Evolutionary conservation across 768 basidiomycete species (phyloP).

Genomic region (Mycena amicta): DNA sequence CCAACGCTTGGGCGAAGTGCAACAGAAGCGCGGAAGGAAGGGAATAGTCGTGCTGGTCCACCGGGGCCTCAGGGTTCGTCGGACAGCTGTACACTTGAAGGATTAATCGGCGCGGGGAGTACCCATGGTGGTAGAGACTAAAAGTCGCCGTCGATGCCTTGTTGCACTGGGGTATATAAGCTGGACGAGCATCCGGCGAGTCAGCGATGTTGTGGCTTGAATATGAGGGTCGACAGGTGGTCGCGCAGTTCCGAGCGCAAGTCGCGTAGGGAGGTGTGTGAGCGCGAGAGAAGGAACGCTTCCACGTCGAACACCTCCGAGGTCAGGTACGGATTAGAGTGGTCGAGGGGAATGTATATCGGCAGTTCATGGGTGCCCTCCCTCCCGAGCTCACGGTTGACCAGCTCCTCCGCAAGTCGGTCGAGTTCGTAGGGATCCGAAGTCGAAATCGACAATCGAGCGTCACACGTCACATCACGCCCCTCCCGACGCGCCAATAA

Average conservation of each 20-base stretch:
- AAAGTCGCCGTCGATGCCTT: too few species aligned
- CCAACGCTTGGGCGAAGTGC: too few species aligned
- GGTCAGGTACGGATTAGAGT: conserved; percentile 73
- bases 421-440: conserved; percentile 69
- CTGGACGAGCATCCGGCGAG: too few species aligned
- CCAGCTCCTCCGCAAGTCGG: conserved; percentile 74
- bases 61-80: too few species aligned
- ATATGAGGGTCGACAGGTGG: conserved; percentile 78
- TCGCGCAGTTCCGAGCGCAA: conserved; percentile 84
- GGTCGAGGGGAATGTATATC: conserved; percentile 72
- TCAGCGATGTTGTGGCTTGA: too few species aligned
- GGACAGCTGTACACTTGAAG: too few species aligned
- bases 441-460: neutral
- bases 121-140: too few species aligned
- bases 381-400: conserved; percentile 46
- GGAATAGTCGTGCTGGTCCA: too few species aligned
- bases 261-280: conserved; percentile 85
- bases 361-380: conserved; percentile 53
- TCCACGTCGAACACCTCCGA: conserved; percentile 78
- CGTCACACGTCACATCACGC: conserved; percentile 1
- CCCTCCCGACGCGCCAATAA: conserved; percentile 1
- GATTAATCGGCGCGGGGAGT: too few species aligned
- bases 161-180: too few species aligned
- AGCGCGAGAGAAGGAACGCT: conserved; percentile 82
- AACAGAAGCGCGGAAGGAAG: too few species aligned